Evolutionary conservation across 805 yeast species (phyloP), one percentile per base, ranked within the genome.

Genomic region (Diddensiella santjacobensis): DNA sequence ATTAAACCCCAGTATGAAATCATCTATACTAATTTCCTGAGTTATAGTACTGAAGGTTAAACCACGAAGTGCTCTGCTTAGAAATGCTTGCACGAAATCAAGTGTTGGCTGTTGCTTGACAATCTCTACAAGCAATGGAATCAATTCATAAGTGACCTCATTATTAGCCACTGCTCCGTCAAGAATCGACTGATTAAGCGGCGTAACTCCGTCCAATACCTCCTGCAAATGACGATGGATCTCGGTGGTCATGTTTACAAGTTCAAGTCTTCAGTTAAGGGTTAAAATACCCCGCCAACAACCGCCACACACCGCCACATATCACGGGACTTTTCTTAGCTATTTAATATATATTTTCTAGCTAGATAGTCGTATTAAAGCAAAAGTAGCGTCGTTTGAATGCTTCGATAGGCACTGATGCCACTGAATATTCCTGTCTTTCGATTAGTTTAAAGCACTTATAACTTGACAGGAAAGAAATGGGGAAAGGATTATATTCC

Each of bases 11-110:
- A 62, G 61, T 1, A 58, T 30, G 11, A 70, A 40, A 19, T 61
- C 53, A 3, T 60, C 63, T 23, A 62, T 47, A 8, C 58, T 49
- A 3, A 58, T 37, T 41, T 62, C 49, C 0, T 50, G 38, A 3
- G 64, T 30, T 2, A 68, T 58, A 20, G 61, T 53, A 24, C 64
- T 68, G 42, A 64, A 66, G 1, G 63, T 38, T 38, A 60, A 61
- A 22, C 58, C 59, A 1, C 50, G 45, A 18, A 70, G 49, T 13
- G 70, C 46, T 1, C 60, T 48, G 3, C 57, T 57, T 19, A 69
- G 47, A 17, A 70, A 38, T 1, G 50, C 50, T 2, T 65, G 30
- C 6, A 48, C 35, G 4, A 49, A 2, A 30, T 35, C 17, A 22
- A 49, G 46, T 40, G 49, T 17, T 10, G 38, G 38, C 38, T 17